phyloP scores from a whole-genome alignment of 306 rosid species.

The Sechiopsis laciniata region DNA sequence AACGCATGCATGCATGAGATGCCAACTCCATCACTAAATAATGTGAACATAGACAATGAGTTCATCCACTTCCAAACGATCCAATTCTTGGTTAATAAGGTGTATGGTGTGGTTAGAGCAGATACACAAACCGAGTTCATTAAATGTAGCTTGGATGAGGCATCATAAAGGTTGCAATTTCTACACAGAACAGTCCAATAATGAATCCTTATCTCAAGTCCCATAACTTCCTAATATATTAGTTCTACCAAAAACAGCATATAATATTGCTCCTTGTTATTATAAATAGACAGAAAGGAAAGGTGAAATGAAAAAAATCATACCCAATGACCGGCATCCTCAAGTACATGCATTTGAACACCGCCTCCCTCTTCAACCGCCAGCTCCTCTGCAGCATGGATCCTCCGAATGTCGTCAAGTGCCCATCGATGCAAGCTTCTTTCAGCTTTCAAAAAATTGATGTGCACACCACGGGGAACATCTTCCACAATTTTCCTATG shows the following conservation, averaged over 20 bases:
- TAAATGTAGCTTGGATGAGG: background rate
- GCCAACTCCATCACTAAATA: background rate
- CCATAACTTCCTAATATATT: background rate
- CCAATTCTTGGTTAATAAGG: background rate
- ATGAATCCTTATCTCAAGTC: background rate
- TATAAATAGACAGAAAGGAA: background rate
- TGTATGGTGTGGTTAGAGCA: background rate
- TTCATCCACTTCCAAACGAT: background rate
- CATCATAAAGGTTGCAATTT: background rate
- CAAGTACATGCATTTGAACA: constrained; percentile 97
- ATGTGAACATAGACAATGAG: background rate
- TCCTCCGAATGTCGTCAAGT: constrained; percentile 84
- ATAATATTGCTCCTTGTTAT: background rate
- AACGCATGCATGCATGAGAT: constrained; percentile 11
- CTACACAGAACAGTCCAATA: background rate
- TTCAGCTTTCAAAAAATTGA: constrained; percentile 94
- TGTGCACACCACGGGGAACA: constrained; percentile 87
- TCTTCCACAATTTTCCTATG: constrained; percentile 89
- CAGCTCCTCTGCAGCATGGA: constrained; percentile 85
- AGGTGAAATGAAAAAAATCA: background rate
- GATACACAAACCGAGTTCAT: background rate
- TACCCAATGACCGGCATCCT: constrained; percentile 99
- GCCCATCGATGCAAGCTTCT: constrained; percentile 98
- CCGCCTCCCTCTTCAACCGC: constrained; percentile 95
- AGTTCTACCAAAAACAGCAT: background rate